Evolutionary conservation across 2,329 filamentous ascomycete species (phyloP), one percentile per base, ranked within the genome.

Genomic region (Venturia carpophila): DNA sequence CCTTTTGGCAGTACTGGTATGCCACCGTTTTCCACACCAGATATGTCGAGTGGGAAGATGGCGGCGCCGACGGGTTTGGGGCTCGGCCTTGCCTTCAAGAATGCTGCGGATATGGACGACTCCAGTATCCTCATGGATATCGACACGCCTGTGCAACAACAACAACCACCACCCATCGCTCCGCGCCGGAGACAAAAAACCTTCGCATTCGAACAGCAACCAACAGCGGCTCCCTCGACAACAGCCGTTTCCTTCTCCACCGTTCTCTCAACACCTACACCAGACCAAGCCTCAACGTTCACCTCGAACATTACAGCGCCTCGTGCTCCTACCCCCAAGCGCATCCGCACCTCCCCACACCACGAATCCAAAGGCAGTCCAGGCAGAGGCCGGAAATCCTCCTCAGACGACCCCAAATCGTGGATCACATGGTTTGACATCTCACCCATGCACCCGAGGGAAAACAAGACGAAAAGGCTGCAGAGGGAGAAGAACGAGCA

Each of bases 401-500:
- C 63, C 58, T 6, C 47, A 15, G 49, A 58, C 21, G 43, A 63
- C 27, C 24, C n/a, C 13, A 34, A 30, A 24, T 42, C 65, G 19
- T 55, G 27, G 62, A 43, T 60, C 13, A 45, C 56, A 10, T 65
- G 62, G 65, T 27, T 58, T 17, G 41, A 41, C n/a, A 27, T 45
- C 9, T 66, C 56, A 15, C 62, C 65, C 19, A 47, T 56, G 47
- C 13, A 24, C 15, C 45, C 55, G n/a, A 55, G 42, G 39, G 62
- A 58, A 27, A 27, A 34, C 19, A 58, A 49, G 19, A 58, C 66
- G 4, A 65, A 70, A 2, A 75, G 65, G 43, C 70, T 71, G n/a
- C 65, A 68, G 63, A 71, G 70, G 66, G 67, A 72, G 63, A 30
- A 69, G 34, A 74, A 73, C 71, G 69, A 77, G 67, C 65, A 68